Evolutionary conservation across 2,329 filamentous ascomycete species (phyloP).

Genomic region (Nemania serpens): DNA sequence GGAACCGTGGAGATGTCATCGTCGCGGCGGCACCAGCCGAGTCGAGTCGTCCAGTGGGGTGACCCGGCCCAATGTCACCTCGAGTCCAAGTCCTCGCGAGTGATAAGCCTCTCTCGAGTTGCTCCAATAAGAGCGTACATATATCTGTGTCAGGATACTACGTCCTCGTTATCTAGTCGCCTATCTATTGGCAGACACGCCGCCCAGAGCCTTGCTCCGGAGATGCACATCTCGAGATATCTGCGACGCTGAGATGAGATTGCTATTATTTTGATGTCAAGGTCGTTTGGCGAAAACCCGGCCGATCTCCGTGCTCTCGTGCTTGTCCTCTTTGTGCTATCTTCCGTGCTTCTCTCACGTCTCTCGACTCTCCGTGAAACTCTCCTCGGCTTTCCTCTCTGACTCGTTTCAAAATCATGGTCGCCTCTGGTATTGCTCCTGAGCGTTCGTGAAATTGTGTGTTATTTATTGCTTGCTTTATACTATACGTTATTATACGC

Average conservation of each 20-base stretch:
- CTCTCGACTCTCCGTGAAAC: background rate
- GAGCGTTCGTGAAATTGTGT: background rate
- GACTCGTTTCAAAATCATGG: too few species aligned
- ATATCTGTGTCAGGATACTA: background rate
- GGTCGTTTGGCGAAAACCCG: too few species aligned
- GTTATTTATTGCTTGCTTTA: background rate
- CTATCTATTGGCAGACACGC: conserved; percentile 29
- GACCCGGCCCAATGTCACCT: too few species aligned
- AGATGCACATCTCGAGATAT: conserved; percentile 36
- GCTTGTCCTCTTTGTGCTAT: background rate
- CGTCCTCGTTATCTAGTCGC: background rate
- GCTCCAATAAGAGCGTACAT: conserved; percentile 9
- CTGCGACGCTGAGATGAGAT: conserved; percentile 14
- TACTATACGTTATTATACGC: background rate
- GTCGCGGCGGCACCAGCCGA: conserved; percentile 1
- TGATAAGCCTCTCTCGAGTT: background rate
- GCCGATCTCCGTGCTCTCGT: too few species aligned
- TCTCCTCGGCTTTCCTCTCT: too few species aligned
- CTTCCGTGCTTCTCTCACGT: background rate
- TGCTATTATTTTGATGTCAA: background rate
- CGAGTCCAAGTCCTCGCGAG: too few species aligned
- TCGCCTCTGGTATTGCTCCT: background rate
- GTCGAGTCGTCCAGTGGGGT: conserved; percentile 2
- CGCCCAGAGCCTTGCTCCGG: conserved; percentile 25
- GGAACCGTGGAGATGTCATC: conserved; percentile 24